These are phyloP conservation scores for Miscanthus sacchariflorus DNA, from an alignment of 202 grass and related monocot species.

Conservation along the genomic window DNA sequence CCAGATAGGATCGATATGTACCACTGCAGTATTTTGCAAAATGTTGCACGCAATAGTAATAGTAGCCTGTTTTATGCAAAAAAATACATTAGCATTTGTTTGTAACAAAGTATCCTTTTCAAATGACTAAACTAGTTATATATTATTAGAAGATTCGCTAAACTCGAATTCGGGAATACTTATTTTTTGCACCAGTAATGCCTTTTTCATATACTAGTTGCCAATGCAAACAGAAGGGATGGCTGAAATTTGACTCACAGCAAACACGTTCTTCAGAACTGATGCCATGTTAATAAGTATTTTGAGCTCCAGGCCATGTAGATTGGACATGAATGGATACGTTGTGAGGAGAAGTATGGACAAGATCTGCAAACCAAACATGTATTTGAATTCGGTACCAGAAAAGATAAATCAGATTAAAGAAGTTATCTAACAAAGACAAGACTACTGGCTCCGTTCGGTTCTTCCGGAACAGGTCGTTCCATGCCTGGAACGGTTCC, in stretches of 20 bases:
- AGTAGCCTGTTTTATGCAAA: conserved; percentile 58
- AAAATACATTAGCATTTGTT: conserved; percentile 29
- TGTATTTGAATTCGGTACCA: conserved; percentile 10
- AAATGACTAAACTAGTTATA: background rate
- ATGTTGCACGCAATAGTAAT: conserved; percentile 73
- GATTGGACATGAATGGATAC: conserved; percentile 68
- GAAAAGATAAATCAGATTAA: background rate
- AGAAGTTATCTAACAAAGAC: conserved; percentile 2
- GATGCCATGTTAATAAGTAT: conserved; percentile 63
- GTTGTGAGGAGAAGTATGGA: conserved; percentile 66
- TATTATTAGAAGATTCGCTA: background rate
- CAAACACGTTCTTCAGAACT: conserved; percentile 64
- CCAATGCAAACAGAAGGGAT: background rate
- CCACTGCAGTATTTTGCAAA: conserved; percentile 73
- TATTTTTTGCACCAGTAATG: background rate
- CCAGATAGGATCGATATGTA: conserved; percentile 11
- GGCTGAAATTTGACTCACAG: conserved; percentile 48
- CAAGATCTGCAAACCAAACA: conserved; percentile 58
- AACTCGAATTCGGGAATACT: background rate
- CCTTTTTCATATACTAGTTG: background rate
- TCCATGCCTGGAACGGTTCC: too few relatives aligned
- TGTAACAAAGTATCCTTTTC: background rate
- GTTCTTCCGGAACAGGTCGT: too few relatives aligned
- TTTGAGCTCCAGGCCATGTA: conserved; percentile 57
- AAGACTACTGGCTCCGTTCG: too few relatives aligned